Base-by-base conservation (phyloP, 1,284 basidiomycete species). In the Microbotryum intermedium region DNA sequence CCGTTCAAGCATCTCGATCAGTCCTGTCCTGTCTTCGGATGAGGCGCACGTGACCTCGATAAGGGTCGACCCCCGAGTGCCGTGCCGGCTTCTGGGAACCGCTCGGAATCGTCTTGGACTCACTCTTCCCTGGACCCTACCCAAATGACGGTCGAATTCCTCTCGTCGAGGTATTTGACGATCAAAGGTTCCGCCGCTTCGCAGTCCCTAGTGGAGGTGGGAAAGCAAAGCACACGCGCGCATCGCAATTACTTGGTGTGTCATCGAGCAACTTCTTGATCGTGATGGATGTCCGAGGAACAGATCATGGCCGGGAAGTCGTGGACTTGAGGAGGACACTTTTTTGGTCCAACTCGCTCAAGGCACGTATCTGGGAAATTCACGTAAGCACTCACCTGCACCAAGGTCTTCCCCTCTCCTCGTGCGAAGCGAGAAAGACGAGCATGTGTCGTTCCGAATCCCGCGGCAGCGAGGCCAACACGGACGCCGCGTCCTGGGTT, bases 401-500 rank as follows among this genome's bases (percentile, higher is more conserved):
- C 50, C 50, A 51, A 28, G 50, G 50, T 51, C 50, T 9, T 25
- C 50, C 50, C 30, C 50, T 23, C 29, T 51, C 50, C 25, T 51
- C n/a, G n/a, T n/a, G 20, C 29, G 50, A 25, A n/a, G 30, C 30
- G 50, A 51, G 30, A n/a, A 51, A n/a, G 25, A 51, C 34, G 34
- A 39, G 34, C 34, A 39, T 39, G 34, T 39, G 34, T 39, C 34
- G 34, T 39, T 39, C 10, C 34, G 34, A 39, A 39, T 39, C 3
- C 34, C 13, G 34, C 5, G 34, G 13, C 13, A 39, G 34, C 13
- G 34, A 39, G 18, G 34, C 34, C 34, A 39, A 39, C 34, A 39
- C 34, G 34, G 34, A 39, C 34, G 34, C 34, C 34, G 34, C 34
- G 34, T 39, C 34, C 34, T 39, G 34, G 18, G 34, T 39, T 3